Evolutionary conservation across 805 yeast species (phyloP).

Genomic region (Priceomyces carsonii): DNA sequence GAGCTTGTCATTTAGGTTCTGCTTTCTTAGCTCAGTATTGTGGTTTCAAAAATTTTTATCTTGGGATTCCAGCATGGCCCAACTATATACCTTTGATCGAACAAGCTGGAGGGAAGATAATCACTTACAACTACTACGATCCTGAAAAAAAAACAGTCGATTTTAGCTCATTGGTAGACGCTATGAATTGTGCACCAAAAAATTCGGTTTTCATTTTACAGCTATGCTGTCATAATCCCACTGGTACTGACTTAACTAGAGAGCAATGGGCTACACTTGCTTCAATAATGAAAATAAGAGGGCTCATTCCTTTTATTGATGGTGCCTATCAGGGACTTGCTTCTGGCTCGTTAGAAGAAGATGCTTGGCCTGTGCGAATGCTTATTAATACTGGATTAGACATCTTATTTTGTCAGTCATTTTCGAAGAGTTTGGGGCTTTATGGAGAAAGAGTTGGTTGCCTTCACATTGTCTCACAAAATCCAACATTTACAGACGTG

Average conservation of each 20-base stretch:
- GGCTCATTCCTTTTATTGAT: slow-evolving; percentile 26
- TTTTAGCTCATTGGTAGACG: slow-evolving; percentile 12
- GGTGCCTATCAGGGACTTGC: slow-evolving; percentile 32
- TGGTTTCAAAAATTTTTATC: slow-evolving; percentile 18
- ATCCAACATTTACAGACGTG: slow-evolving; percentile 16
- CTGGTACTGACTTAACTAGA: slow-evolving; percentile 26
- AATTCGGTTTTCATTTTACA: slow-evolving; percentile 22
- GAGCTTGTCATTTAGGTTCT: slow-evolving; percentile 27
- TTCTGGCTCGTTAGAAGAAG: slow-evolving; percentile 43
- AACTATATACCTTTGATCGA: slow-evolving; percentile 27
- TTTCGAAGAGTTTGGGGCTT: slow-evolving; percentile 32
- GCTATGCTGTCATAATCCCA: slow-evolving; percentile 33
- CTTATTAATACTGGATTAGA: slow-evolving; percentile 37
- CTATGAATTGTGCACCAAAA: slow-evolving; percentile 1
- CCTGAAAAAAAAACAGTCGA: slow-evolving; percentile 19
- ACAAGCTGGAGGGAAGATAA: slow-evolving; percentile 19
- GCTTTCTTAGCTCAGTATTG: slow-evolving; percentile 15
- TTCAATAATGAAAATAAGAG: slow-evolving; percentile 14
- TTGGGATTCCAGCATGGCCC: slow-evolving; percentile 28
- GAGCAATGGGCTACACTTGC: slow-evolving; percentile 26
- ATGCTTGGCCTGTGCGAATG: slow-evolving; percentile 38
- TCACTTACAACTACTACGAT: slow-evolving; percentile 23
- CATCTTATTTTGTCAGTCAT: slow-evolving; percentile 35
- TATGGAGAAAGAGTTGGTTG: slow-evolving; percentile 31
- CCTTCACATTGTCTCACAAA: slow-evolving; percentile 23